These are phyloP conservation scores for Bonia amplexicaulis DNA, from an alignment of 176 grass and related monocot species.

Conservation along the genomic window DNA sequence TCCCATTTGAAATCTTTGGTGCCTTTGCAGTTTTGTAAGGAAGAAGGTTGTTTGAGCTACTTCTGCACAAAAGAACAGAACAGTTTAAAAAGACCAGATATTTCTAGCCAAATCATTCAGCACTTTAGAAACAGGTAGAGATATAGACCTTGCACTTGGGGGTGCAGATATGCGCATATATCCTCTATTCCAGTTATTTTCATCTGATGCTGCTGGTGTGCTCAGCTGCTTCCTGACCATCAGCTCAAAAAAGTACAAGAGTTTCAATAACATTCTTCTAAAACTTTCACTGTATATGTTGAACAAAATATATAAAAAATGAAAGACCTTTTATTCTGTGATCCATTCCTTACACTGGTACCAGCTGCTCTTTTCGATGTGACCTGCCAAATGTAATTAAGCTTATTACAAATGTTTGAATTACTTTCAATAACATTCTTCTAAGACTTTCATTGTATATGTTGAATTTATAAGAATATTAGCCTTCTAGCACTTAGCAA, in stretches of 20 bases:
- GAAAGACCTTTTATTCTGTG: slow-evolving; percentile 48
- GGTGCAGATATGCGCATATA: slow-evolving; percentile 12
- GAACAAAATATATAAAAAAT: neutral
- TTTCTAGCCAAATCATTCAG: neutral
- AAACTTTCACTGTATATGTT: neutral
- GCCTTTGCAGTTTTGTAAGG: slow-evolving; percentile 28
- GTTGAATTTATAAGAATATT: neutral
- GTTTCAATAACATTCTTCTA: slow-evolving; percentile 22
- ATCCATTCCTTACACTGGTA: neutral
- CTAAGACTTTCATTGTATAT: neutral
- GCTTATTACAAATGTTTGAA: neutral
- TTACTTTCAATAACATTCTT: neutral
- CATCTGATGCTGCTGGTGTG: neutral
- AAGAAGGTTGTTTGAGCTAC: slow-evolving; percentile 3
- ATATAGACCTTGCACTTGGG: slow-evolving; percentile 35
- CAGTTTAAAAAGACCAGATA: slow-evolving; percentile 7
- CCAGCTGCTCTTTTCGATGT: slow-evolving; percentile 2
- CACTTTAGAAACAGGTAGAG: neutral
- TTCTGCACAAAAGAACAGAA: slow-evolving; percentile 29
- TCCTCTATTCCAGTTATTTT: slow-evolving; percentile 11
- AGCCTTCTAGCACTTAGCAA: neutral
- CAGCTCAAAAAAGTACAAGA: slow-evolving; percentile 15
- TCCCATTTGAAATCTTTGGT: slow-evolving; percentile 12
- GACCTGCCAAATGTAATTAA: slow-evolving; percentile 28
- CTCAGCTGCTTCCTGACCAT: slow-evolving; percentile 44